Percentiles rank a stretch among this genome's conserved stretches.
Evolutionary conservation across 306 rosid genomes (phyloP).

Genomic region (Hippophae gyantsensis): DNA sequence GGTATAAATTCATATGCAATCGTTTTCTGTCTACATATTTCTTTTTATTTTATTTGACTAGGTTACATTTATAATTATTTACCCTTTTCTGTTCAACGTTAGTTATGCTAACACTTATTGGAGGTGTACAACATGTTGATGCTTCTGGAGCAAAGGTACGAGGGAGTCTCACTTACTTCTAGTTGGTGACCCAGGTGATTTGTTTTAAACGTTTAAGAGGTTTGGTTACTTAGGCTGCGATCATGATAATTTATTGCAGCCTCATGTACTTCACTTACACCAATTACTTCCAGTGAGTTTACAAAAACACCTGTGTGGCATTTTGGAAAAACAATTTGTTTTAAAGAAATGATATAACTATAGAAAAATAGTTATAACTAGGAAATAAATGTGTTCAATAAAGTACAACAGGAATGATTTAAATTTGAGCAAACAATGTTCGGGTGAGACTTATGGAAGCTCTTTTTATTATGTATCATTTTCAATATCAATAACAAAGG

Average conservation of each 20-base stretch:
- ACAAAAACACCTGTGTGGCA: no score
- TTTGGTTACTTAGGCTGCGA: neutral
- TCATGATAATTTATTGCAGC: no score
- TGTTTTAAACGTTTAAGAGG: slow-evolving; percentile 8
- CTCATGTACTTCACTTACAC: no score
- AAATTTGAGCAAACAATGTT: no score
- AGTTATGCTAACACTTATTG: slow-evolving; percentile 88
- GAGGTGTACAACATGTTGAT: slow-evolving; percentile 94
- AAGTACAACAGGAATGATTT: no score
- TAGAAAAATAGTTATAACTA: no score
- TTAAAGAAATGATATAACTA: no score
- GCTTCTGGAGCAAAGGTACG: slow-evolving; percentile 87
- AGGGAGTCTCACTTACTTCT: slow-evolving; percentile 93
- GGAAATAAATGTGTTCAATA: no score
- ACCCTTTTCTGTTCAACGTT: slow-evolving; percentile 22
- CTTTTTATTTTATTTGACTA: neutral
- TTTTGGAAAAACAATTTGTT: no score
- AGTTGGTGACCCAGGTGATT: slow-evolving; percentile 93
- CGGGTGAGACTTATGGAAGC: no score
- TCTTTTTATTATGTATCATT: no score
- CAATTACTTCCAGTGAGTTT: no score
- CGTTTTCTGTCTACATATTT: neutral
- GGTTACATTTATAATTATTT: neutral
- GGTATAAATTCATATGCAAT: slow-evolving; percentile 34
- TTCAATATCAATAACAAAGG: neutral